Conservation (phyloP, 805 yeast genomes). For the Candida oleophila region DNA sequence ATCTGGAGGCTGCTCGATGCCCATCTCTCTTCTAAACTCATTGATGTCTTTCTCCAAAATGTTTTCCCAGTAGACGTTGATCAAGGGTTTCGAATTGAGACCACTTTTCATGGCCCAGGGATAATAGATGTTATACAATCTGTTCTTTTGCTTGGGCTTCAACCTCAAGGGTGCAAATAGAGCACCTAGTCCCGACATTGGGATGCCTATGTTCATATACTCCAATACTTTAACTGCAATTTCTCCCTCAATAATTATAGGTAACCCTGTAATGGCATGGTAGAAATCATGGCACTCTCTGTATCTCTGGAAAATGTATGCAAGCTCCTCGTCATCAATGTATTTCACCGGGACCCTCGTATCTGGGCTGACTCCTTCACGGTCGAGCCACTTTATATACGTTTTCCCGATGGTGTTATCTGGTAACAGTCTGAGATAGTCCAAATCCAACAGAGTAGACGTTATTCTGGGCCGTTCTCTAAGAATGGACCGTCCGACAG, state of each 20-base stretch:
- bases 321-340: slow-evolving; percentile 86
- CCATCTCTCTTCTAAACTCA: slow-evolving; percentile 68
- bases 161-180: slow-evolving; percentile 83
- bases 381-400: slow-evolving; percentile 78
- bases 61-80: slow-evolving; percentile 92
- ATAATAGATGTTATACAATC: slow-evolving; percentile 68
- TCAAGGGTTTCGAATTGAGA: slow-evolving; percentile 66
- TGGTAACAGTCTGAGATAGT: slow-evolving; percentile 58
- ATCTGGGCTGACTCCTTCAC: slow-evolving; percentile 91
- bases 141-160: slow-evolving; percentile 56
- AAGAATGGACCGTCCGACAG: slow-evolving; percentile 73
- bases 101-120: slow-evolving; percentile 89
- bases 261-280: slow-evolving; percentile 87
- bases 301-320: slow-evolving; percentile 89
- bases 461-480: slow-evolving; percentile 83
- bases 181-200: slow-evolving; percentile 94
- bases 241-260: slow-evolving; percentile 94
- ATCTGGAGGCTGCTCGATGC: slow-evolving; percentile 73
- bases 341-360: slow-evolving; percentile 85
- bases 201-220: slow-evolving; percentile 86
- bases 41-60: slow-evolving; percentile 68
- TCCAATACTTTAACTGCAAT: slow-evolving; percentile 90
- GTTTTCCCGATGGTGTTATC: slow-evolving; percentile 71
- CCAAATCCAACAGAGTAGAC: slow-evolving; percentile 64
- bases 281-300: slow-evolving; percentile 97